Conservation (phyloP, 139 green algal species). For the Eudorina sp. region DNA sequence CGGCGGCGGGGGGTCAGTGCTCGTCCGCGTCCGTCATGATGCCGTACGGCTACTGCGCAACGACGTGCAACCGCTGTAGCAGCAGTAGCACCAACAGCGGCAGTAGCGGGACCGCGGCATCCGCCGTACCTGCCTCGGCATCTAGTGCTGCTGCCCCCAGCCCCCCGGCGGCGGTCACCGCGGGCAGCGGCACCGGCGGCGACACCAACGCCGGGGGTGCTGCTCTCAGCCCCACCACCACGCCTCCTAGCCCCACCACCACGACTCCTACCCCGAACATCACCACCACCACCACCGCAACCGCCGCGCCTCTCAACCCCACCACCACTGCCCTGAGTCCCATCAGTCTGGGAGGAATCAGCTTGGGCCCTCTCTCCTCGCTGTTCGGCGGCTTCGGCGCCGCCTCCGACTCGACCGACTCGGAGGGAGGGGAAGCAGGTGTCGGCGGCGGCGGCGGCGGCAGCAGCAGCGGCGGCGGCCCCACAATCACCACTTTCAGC, state of each 20-base stretch:
- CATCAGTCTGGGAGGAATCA: too few relatives aligned
- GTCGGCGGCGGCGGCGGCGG: neutral
- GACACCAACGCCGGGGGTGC: neutral
- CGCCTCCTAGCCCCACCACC: too few relatives aligned
- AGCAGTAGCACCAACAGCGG: neutral
- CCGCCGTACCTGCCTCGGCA: neutral
- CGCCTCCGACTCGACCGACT: neutral
- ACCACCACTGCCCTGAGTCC: too few relatives aligned
- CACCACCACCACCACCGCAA: too few relatives aligned
- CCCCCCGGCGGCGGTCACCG: neutral
- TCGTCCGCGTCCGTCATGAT: too few relatives aligned
- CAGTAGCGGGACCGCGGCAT: neutral
- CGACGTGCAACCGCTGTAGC: constrained; percentile 22
- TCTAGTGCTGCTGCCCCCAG: neutral
- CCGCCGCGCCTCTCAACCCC: too few relatives aligned
- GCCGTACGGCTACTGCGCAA: constrained; percentile 47
- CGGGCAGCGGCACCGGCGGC: neutral
- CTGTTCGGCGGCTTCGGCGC: neutral
- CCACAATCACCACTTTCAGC: neutral
- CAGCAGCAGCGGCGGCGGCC: neutral
- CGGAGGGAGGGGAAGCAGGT: too few relatives aligned
- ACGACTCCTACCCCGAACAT: too few relatives aligned
- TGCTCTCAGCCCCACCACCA: neutral
- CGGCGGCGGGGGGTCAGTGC: constrained; percentile 51
- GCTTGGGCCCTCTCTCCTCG: neutral